Evolutionary conservation across 768 basidiomycete genomes (phyloP), one percentile per base, ranked within the genome.

Genomic region (Hemileccinum rubropunctum): DNA sequence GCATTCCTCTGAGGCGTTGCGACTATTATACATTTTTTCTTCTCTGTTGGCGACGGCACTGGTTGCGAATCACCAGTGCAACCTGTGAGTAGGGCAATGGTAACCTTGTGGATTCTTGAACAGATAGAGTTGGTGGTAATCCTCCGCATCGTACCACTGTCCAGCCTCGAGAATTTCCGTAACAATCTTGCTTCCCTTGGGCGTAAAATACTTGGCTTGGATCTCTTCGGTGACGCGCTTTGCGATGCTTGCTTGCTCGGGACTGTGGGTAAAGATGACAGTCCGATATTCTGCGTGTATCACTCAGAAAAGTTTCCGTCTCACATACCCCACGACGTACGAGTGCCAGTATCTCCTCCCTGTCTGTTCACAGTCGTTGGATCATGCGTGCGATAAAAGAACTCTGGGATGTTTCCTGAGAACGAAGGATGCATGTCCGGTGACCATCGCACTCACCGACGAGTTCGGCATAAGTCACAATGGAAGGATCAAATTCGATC

Each of bases 321-420:
- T n/a, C 21, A 3, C 10, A 9, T 15, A 7, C 14, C 13, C 28
- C 13, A 17, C 9, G 5, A 79, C 84, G 56, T 61, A 93, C 91
- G 93, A 26, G 83, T 81, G 17, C 94, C 93, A 3, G 61, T 63
- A 60, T 95, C 92, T 2, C 60, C 75, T 26, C 93, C 93, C 65
- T 95, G 93, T 13, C 76, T 71, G 67, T 95, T 84, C 48, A 77
- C 61, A 0, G 90, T 89, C 36, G 93, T 95, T 3, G 95, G 91
- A 57, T 97, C 94, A 60, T 98, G 95, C 0, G 90, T 91, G 40
- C 95, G 80, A 68, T 93, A 95, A 71, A 95, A 95, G 75, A 94
- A 95, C 69, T 95, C 92, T 86, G 65, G 12, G 27, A 36, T 1
- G 20, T 18, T 13, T 2, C 23, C 11, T 23, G 21, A 32, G 12